phyloP scores from a whole-genome alignment of 164 flowering plant genomes.

The Tetrastigma voinierianum region DNA sequence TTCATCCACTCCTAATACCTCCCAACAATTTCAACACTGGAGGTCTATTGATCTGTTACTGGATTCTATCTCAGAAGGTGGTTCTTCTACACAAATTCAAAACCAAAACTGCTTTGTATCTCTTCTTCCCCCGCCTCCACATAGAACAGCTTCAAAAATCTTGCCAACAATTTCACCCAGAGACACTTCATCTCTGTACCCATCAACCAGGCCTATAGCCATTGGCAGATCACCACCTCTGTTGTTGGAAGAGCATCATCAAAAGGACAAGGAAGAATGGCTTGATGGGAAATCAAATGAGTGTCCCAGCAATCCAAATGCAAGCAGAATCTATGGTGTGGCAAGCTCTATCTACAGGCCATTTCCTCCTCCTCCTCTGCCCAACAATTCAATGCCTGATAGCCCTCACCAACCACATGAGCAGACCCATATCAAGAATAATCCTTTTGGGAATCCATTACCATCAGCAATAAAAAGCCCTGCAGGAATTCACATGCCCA shows the following conservation, averaged over 20 bases:
- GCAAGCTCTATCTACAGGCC: constrained; percentile 8
- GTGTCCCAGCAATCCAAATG: constrained; percentile 3
- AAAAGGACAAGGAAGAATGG: constrained; percentile 37
- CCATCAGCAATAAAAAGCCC: background rate
- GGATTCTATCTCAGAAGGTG: constrained; percentile 20
- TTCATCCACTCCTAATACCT: constrained; percentile 11
- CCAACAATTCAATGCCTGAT: constrained; percentile 6
- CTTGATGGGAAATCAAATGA: constrained; percentile 17
- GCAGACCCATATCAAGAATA: constrained; percentile 12
- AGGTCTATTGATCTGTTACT: constrained; percentile 24
- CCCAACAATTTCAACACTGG: constrained; percentile 25
- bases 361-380: constrained; percentile 6
- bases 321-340: constrained; percentile 5
- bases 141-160: constrained; percentile 33
- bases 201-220: constrained; percentile 8
- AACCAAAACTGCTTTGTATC: constrained; percentile 31
- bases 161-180: constrained; percentile 20
- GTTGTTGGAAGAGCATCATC: constrained; percentile 33
- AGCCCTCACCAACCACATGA: constrained; percentile 1
- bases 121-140: constrained; percentile 43
- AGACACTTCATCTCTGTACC: constrained; percentile 9
- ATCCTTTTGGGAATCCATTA: constrained; percentile 8
- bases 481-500: constrained; percentile 5
- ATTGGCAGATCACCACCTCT: constrained; percentile 11
- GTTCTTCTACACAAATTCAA: constrained; percentile 26